A percentile compares a stretch with the other conserved stretches of the same genome.
Evolutionary conservation across 2,329 filamentous ascomycete species (phyloP).

Genomic region (Penicillium sp.): DNA sequence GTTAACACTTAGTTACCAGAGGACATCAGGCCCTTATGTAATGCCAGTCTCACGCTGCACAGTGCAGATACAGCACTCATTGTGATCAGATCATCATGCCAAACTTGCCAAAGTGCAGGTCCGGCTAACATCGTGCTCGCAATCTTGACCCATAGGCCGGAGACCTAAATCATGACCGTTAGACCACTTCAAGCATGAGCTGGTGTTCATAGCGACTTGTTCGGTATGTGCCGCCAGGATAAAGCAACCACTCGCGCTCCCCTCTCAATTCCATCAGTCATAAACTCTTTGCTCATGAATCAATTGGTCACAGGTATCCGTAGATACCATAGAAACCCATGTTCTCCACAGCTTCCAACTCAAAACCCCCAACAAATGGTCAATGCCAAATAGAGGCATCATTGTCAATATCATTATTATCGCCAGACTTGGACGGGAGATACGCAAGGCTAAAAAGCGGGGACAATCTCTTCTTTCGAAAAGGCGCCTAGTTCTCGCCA

Average conservation of each 20-base stretch:
- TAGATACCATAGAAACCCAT: constrained; percentile 32
- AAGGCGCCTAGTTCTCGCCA: constrained; percentile 77
- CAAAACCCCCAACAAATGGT: constrained; percentile 56
- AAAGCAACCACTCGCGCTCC: constrained; percentile 22
- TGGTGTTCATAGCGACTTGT: constrained; percentile 15
- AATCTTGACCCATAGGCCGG: constrained; percentile 89
- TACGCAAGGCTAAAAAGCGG: constrained; percentile 58
- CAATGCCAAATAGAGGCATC: constrained; percentile 31
- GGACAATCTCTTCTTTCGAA: constrained; percentile 75
- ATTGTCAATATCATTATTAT: constrained; percentile 23
- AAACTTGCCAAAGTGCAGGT: constrained; percentile 69
- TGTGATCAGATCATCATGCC: constrained; percentile 80
- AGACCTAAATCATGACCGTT: constrained; percentile 93
- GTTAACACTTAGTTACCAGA: constrained; percentile 13
- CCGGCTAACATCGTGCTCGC: constrained; percentile 77
- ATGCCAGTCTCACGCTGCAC: constrained; percentile 76
- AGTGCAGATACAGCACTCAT: constrained; percentile 90
- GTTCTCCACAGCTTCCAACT: constrained; percentile 64
- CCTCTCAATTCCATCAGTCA: constrained; percentile 6
- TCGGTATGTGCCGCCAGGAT: constrained; percentile 11
- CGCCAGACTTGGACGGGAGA: constrained; percentile 29
- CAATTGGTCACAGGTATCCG: neutral
- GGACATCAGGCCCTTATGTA: constrained; percentile 63
- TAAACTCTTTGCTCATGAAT: neutral
- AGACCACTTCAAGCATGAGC: constrained; percentile 38